Percentiles rank a stretch among this genome's conserved stretches.
phyloP scores from a whole-genome alignment of 2,329 filamentous ascomycete species.

The Fusarium sp. region DNA sequence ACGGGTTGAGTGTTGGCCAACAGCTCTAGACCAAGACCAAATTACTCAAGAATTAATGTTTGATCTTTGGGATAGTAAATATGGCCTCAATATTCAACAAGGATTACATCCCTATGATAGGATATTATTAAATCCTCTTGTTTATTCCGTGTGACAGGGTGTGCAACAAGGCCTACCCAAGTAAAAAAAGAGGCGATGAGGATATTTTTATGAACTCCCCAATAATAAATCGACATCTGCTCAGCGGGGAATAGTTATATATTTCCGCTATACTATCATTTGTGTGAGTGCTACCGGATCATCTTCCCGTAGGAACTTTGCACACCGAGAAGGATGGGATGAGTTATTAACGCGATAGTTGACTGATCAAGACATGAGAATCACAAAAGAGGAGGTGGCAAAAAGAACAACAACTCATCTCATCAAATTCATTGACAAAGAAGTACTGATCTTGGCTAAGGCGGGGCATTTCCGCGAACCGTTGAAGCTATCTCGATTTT shows the following conservation, averaged over 20 bases:
- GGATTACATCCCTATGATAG: not conserved
- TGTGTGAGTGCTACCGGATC: not conserved
- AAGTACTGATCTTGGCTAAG: not conserved
- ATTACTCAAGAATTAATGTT: not conserved
- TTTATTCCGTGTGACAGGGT: conserved; percentile 18
- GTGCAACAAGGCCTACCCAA: conserved; percentile 6
- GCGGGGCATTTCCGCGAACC: conserved; percentile 3
- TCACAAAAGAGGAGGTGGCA: conserved; percentile 32
- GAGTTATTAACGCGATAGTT: conserved; percentile 1
- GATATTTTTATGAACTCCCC: conserved; percentile 8
- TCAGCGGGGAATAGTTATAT: not conserved
- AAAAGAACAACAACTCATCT: not conserved
- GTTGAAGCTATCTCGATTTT: conserved; percentile 28
- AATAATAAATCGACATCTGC: not conserved
- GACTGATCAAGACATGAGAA: conserved; percentile 16
- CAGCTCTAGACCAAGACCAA: not conserved
- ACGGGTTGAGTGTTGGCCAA: not conserved
- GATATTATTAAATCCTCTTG: not conserved
- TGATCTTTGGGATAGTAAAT: conserved; percentile 4
- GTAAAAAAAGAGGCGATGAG: conserved; percentile 11
- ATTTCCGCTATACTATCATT: not conserved
- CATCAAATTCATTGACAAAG: not conserved
- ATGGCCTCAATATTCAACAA: conserved; percentile 7
- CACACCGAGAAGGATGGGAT: not conserved
- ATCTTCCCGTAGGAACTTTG: not conserved